Percentiles rank a stretch among this genome's conserved stretches.
These are phyloP conservation scores for Heterobasidion parviporum DNA, from an alignment of 1,284 basidiomycete genomes.

Conservation along the genomic window DNA sequence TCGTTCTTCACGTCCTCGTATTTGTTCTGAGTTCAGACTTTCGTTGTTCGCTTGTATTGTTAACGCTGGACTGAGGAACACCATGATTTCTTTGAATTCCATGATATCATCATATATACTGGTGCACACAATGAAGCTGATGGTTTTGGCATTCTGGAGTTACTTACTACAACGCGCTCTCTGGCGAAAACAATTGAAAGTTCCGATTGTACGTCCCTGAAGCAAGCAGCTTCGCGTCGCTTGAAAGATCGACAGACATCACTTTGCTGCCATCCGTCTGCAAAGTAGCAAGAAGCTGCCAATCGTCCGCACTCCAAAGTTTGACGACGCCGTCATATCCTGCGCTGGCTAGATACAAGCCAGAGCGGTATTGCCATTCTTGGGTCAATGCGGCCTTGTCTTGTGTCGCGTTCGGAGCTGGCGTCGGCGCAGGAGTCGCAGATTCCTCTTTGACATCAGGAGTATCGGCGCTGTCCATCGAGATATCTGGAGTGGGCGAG, in stretches of 20 bases:
- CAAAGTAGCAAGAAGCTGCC: slow-evolving; percentile 85
- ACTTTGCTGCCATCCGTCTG: slow-evolving; percentile 95
- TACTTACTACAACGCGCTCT: slow-evolving; percentile 17
- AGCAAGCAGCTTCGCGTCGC: slow-evolving; percentile 79
- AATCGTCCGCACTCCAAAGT: slow-evolving; percentile 97
- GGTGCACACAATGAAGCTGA: too few species aligned
- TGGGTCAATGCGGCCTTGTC: slow-evolving; percentile 21
- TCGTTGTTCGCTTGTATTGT: neutral
- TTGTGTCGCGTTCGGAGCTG: slow-evolving; percentile 4
- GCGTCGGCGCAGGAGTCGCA: slow-evolving; percentile 1
- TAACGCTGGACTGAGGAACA: neutral
- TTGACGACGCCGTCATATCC: slow-evolving; percentile 96
- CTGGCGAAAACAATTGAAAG: slow-evolving; percentile 84
- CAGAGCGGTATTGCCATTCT: slow-evolving; percentile 73
- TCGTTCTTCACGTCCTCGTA: neutral
- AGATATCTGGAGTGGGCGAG: slow-evolving; percentile 26
- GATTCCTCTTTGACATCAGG: slow-evolving; percentile 11
- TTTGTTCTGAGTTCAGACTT: neutral
- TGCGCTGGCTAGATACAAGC: slow-evolving; percentile 87
- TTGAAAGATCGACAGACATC: slow-evolving; percentile 91
- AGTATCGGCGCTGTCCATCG: slow-evolving; percentile 28
- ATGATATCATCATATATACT: slow-evolving; percentile 1
- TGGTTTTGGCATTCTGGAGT: neutral
- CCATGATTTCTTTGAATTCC: neutral
- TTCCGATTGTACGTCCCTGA: slow-evolving; percentile 90